Conservation (phyloP, 441 rosid genomes). For the Populus hybrid region DNA sequence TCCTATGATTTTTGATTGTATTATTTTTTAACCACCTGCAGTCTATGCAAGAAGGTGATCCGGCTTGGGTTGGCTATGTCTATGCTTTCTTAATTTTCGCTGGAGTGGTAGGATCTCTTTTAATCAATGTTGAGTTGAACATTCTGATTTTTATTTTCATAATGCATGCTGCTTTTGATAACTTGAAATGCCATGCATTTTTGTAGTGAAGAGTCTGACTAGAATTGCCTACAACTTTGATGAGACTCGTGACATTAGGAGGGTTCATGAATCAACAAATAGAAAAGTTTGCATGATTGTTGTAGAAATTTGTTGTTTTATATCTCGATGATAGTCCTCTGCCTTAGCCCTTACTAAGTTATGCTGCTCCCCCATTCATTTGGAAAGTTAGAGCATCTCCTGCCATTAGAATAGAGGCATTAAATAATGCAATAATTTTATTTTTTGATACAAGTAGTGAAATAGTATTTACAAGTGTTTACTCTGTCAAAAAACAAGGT, state of each 20-base stretch:
- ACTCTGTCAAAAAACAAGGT: not conserved
- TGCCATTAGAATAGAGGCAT: not conserved
- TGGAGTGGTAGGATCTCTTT: slow-evolving; percentile 80
- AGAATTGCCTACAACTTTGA: not conserved
- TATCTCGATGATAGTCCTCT: not conserved
- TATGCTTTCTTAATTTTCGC: slow-evolving; percentile 83
- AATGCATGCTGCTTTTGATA: not conserved
- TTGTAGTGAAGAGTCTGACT: not conserved
- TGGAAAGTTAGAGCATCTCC: not conserved
- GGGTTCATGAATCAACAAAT: not conserved
- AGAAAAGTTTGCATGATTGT: not conserved
- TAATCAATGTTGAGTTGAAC: not conserved
- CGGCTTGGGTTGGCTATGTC: slow-evolving; percentile 94
- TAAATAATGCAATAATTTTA: not conserved
- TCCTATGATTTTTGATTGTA: slow-evolving; percentile 8
- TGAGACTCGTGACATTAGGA: not conserved
- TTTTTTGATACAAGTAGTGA: not conserved
- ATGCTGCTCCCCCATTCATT: not conserved
- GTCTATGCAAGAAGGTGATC: slow-evolving; percentile 98
- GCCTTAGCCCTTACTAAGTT: not conserved
- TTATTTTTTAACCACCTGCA: slow-evolving; percentile 41
- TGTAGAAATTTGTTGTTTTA: not conserved
- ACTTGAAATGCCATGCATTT: not conserved
- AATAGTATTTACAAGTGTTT: too few species aligned
- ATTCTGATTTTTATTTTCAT: not conserved